A percentile compares a stretch with the other conserved stretches of the same genome.
phyloP scores from a whole-genome alignment of 352 stramenopile genomes.

The Phytophthora litchii region DNA sequence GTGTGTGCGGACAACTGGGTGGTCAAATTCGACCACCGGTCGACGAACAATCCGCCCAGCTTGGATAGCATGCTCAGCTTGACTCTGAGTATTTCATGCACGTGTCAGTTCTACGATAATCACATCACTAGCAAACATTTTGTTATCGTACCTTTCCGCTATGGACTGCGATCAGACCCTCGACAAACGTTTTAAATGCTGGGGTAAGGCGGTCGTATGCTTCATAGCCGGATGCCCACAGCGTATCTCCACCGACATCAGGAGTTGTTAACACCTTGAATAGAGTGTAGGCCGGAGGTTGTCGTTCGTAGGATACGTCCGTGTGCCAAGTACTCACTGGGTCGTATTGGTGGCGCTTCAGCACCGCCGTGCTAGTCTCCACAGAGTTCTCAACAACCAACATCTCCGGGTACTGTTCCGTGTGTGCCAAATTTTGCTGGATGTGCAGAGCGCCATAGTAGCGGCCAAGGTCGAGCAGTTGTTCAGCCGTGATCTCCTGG shows the following conservation, averaged over 20 bases:
- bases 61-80: not conserved
- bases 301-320: conserved; percentile 44
- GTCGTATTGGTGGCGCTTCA: conserved; percentile 32
- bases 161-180: conserved; percentile 47
- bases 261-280: conserved; percentile 39
- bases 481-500: conserved; percentile 15
- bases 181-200: conserved; percentile 36
- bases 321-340: conserved; percentile 41
- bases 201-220: conserved; percentile 50
- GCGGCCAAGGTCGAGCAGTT: conserved; percentile 14
- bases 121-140: too few relatives aligned
- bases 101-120: not conserved
- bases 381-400: conserved; percentile 19
- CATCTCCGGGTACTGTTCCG: conserved; percentile 7
- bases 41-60: conserved; percentile 26
- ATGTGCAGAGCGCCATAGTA: conserved; percentile 19
- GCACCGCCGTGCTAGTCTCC: conserved; percentile 5
- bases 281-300: conserved; percentile 25
- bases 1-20: conserved; percentile 52
- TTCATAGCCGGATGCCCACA: conserved; percentile 49
- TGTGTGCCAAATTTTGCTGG: conserved; percentile 19
- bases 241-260: conserved; percentile 40
- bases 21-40: conserved; percentile 38
- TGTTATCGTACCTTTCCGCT: conserved; percentile 32
- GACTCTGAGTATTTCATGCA: not conserved